phyloP scores from a whole-genome alignment of 176 grass and related monocot genomes.

The Avena insularis region DNA sequence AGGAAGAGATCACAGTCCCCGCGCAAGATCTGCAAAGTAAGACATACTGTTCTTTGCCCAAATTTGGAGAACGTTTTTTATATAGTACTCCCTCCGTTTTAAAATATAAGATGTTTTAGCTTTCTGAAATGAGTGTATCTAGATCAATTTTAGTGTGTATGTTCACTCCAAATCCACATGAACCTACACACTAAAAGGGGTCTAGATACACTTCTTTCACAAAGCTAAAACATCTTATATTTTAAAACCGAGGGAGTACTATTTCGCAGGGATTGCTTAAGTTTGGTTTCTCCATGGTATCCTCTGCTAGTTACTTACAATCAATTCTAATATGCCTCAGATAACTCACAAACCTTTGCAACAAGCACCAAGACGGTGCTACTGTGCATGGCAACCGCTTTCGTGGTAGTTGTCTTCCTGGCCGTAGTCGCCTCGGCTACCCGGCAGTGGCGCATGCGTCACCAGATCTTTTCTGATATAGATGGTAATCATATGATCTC shows the following conservation, averaged over 20 bases:
- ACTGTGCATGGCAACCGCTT: slow-evolving; percentile 32
- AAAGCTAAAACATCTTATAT: too few relatives aligned
- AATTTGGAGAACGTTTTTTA: neutral
- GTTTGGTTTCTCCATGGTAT: neutral
- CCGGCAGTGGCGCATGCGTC: slow-evolving; percentile 42
- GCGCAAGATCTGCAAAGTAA: slow-evolving; percentile 16
- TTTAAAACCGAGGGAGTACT: too few relatives aligned
- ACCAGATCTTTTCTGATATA: slow-evolving; percentile 76
- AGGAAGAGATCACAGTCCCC: slow-evolving; percentile 26
- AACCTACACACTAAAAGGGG: too few relatives aligned
- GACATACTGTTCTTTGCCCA: neutral
- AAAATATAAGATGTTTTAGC: too few relatives aligned
- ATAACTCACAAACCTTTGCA: slow-evolving; percentile 8
- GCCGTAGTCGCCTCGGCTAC: slow-evolving; percentile 34
- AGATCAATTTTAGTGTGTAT: too few relatives aligned
- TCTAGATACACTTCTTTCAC: too few relatives aligned
- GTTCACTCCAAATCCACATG: too few relatives aligned
- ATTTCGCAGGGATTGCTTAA: neutral
- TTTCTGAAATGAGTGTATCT: too few relatives aligned
- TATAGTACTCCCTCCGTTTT: too few relatives aligned
- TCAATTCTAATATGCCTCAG: slow-evolving; percentile 46
- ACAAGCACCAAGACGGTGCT: slow-evolving; percentile 35
- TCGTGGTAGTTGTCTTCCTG: slow-evolving; percentile 32
- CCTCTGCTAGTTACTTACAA: slow-evolving; percentile 10
- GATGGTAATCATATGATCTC: slow-evolving; percentile 59